Percentiles rank a stretch among this genome's conserved stretches.
These are phyloP conservation scores for Parascedosporium putredinis DNA, from an alignment of 2,329 filamentous ascomycete species.

Conservation along the genomic window DNA sequence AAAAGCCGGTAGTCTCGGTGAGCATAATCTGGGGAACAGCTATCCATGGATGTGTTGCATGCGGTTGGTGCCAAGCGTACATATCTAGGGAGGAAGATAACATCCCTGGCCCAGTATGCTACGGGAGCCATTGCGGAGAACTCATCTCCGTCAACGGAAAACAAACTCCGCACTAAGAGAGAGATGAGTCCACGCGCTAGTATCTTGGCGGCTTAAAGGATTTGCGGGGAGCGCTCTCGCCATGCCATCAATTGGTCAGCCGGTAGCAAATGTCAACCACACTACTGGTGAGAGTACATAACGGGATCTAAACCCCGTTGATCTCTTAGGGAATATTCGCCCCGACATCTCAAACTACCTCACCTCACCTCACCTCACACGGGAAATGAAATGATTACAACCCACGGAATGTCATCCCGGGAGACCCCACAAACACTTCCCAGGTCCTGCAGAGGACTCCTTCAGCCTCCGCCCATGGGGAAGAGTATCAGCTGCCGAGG, in stretches of 20 bases:
- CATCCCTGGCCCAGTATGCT: too few species aligned
- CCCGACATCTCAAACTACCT: background rate
- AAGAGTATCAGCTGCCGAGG: slow-evolving; percentile 11
- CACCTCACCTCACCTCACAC: too few species aligned
- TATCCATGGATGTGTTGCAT: too few species aligned
- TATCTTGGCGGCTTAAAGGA: background rate
- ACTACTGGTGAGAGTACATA: background rate
- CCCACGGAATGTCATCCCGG: background rate
- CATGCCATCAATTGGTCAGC: too few species aligned
- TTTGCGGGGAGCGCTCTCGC: background rate
- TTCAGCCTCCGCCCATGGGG: too few species aligned
- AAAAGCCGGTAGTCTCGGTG: too few species aligned
- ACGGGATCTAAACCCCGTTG: background rate
- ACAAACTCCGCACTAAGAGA: background rate
- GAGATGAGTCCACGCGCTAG: background rate
- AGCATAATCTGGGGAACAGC: too few species aligned
- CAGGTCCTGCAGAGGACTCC: too few species aligned
- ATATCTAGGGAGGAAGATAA: too few species aligned
- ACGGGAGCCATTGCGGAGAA: too few species aligned
- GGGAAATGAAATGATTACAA: too few species aligned
- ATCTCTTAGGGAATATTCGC: background rate
- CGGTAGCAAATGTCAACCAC: background rate
- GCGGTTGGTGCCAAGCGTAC: too few species aligned
- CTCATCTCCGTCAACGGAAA: slow-evolving; percentile 6
- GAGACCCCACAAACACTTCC: background rate